phyloP scores from a whole-genome alignment of 352 stramenopile genomes.

The Pythium dissotocum region DNA sequence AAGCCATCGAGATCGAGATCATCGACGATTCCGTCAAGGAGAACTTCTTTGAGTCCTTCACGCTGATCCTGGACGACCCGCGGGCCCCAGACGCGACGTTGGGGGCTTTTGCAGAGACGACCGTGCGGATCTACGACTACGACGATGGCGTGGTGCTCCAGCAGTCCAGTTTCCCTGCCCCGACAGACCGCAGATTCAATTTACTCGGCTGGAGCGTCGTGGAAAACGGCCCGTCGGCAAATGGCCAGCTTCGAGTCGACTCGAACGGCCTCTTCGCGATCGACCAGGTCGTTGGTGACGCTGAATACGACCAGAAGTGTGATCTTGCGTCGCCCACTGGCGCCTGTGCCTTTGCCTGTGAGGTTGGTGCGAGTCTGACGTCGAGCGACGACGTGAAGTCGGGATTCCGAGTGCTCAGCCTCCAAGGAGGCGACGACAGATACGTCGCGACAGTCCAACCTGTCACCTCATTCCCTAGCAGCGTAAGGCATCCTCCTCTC shows the following conservation, averaged over 20 bases:
- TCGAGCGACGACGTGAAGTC: constrained; percentile 18
- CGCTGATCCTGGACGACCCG: constrained; percentile 36
- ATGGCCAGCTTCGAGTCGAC: constrained; percentile 41
- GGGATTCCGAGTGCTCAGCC: constrained; percentile 37
- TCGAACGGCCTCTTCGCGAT: constrained; percentile 56
- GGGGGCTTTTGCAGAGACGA: constrained; percentile 34
- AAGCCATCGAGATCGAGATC: constrained; percentile 52
- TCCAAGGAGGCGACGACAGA: constrained; percentile 34
- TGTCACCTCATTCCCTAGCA: constrained; percentile 42
- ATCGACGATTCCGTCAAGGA: constrained; percentile 47
- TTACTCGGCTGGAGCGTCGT: constrained; percentile 50
- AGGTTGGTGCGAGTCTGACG: constrained; percentile 39
- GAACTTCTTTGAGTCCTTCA: constrained; percentile 57
- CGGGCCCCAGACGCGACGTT: constrained; percentile 30
- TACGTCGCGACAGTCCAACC: constrained; percentile 41
- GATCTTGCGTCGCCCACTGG: constrained; percentile 57
- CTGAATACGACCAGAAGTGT: constrained; percentile 68
- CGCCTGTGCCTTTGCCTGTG: constrained; percentile 53
- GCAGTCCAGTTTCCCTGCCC: constrained; percentile 33
- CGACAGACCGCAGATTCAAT: constrained; percentile 17
- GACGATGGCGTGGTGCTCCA: constrained; percentile 36
- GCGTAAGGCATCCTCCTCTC: constrained; percentile 24
- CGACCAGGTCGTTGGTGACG: constrained; percentile 55
- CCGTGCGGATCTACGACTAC: constrained; percentile 67
- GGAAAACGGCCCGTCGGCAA: constrained; percentile 41